Percentiles rank a stretch among this genome's conserved stretches.
Evolutionary conservation across 192 early-diverging fungal genomes (phyloP).

Genomic region (Coemansia sp.): DNA sequence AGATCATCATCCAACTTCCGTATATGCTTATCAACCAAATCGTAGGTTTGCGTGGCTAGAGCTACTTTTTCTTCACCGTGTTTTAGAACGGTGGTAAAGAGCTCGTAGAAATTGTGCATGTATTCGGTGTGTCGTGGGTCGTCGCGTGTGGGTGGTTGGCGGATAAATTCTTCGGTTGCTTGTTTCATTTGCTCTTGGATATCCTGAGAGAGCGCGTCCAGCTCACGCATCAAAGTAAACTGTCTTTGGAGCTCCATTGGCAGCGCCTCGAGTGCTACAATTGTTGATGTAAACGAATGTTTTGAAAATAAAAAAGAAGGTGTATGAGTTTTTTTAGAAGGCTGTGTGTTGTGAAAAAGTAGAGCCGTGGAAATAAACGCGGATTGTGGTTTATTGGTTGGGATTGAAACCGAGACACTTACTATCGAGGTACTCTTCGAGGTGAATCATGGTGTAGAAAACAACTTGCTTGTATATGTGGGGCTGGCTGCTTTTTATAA

Average conservation of each 20-base stretch:
- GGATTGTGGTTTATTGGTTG: slow-evolving; percentile 24
- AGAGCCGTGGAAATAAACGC: slow-evolving; percentile 10
- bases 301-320: background rate
- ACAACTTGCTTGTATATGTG: no score
- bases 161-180: slow-evolving; percentile 71
- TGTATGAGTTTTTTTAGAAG: background rate
- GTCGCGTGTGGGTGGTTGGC: slow-evolving; percentile 50
- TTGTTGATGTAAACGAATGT: background rate
- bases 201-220: slow-evolving; percentile 72
- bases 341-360: background rate
- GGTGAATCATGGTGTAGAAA: slow-evolving; percentile 50
- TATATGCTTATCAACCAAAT: slow-evolving; percentile 90
- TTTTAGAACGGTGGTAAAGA: slow-evolving; percentile 74
- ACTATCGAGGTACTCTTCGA: slow-evolving; percentile 92
- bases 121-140: slow-evolving; percentile 50
- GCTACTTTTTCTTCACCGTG: slow-evolving; percentile 93
- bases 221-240: slow-evolving; percentile 91
- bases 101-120: slow-evolving; percentile 45
- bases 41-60: slow-evolving; percentile 89
- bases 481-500: no score
- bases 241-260: slow-evolving; percentile 78
- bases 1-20: slow-evolving; percentile 88
- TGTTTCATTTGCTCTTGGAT: slow-evolving; percentile 65
- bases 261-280: slow-evolving; percentile 67
- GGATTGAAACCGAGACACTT: slow-evolving; percentile 17